phyloP scores from a whole-genome alignment of 129 eudicot genomes.

The Centaurea solstitialis region DNA sequence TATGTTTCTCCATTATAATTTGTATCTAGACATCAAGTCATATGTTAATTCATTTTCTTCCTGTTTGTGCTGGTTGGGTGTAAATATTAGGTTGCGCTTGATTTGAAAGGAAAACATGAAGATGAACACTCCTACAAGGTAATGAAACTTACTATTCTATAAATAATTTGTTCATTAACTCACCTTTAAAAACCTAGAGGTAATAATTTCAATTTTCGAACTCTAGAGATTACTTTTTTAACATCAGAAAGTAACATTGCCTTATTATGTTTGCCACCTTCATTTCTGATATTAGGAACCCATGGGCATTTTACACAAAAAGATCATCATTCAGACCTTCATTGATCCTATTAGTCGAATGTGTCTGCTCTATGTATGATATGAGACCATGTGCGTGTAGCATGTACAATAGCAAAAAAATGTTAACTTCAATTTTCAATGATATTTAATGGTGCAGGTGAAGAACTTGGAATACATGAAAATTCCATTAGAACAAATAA shows the following conservation, averaged over 20 bases:
- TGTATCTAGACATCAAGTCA: not conserved
- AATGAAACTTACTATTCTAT: not conserved
- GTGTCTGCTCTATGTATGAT: not conserved
- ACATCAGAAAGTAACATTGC: not conserved
- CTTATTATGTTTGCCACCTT: not conserved
- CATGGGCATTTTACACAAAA: not conserved
- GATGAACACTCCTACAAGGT: slow-evolving; percentile 31
- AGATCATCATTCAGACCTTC: not conserved
- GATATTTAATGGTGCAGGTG: slow-evolving; percentile 17
- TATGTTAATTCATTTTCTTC: not conserved
- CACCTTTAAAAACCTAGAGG: not conserved
- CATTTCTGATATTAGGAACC: not conserved
- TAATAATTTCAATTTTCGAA: not conserved
- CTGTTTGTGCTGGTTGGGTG: not conserved
- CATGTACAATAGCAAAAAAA: not conserved
- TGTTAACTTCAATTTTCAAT: not conserved
- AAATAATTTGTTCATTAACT: not conserved
- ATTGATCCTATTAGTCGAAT: not conserved
- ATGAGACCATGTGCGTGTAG: not conserved
- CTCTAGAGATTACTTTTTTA: not conserved
- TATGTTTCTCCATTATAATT: not conserved
- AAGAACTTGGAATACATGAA: slow-evolving; percentile 31
- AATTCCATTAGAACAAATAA: slow-evolving; percentile 30
- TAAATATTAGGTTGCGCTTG: slow-evolving; percentile 14
- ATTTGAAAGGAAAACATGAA: slow-evolving; percentile 13